A percentile compares a stretch with the other conserved stretches of the same genome.
Conservation (phyloP, 75 land plant species). For the Ceratopteris richardii region DNA sequence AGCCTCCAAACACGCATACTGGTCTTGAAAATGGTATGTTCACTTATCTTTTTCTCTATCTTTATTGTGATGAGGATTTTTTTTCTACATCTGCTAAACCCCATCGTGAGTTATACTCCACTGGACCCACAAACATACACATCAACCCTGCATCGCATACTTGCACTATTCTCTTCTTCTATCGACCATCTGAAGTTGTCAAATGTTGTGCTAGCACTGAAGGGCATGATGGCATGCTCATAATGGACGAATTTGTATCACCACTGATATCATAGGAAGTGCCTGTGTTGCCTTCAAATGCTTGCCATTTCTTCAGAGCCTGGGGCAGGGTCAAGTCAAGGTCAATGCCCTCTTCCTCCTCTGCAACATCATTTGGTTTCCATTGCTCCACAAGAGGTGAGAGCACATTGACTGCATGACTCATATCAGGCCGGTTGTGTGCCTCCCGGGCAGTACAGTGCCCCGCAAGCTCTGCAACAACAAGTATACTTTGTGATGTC, state of each 20-base stretch:
- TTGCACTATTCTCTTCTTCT: no score
- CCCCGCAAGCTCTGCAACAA: conserved; percentile 92
- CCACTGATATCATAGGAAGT: neutral
- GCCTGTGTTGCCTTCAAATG: neutral
- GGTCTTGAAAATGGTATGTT: no score
- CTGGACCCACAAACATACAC: no score
- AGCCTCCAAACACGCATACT: no score
- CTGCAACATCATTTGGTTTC: conserved; percentile 59
- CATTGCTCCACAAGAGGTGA: conserved; percentile 76
- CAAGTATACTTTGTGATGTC: conserved; percentile 49
- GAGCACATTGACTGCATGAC: conserved; percentile 82
- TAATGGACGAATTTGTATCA: conserved; percentile 6
- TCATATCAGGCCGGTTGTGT: conserved; percentile 87
- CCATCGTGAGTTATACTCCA: no score
- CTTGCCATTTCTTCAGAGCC: conserved; percentile 33
- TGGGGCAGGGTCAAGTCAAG: conserved; percentile 53
- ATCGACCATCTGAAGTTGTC: conserved; percentile 24
- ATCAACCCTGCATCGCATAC: no score
- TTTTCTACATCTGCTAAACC: no score
- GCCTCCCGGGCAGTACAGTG: conserved; percentile 88
- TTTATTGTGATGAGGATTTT: no score
- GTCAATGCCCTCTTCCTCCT: conserved; percentile 64
- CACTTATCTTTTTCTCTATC: no score
- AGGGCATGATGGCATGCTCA: conserved; percentile 27
- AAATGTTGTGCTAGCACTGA: conserved; percentile 22